These are phyloP conservation scores for Globomyces pollinis-pini DNA, from an alignment of 192 early-diverging fungal species.

Conservation along the genomic window DNA sequence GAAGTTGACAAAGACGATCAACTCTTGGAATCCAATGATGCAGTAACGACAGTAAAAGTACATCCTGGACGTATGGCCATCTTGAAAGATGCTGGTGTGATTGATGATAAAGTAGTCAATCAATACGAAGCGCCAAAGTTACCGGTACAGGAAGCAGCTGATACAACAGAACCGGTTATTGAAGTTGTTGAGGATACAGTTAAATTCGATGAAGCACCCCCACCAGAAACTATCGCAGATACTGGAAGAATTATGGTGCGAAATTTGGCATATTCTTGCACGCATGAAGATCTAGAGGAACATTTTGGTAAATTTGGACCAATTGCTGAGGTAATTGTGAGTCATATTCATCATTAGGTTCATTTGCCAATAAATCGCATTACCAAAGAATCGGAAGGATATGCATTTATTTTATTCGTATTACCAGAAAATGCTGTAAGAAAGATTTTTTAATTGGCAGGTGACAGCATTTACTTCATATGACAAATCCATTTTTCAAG, in stretches of 20 bases:
- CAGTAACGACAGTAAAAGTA: not conserved
- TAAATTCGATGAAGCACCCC: conserved; percentile 13
- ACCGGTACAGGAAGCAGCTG: not conserved
- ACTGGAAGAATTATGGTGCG: conserved; percentile 92
- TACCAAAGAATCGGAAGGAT: conserved; percentile 90
- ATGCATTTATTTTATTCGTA: conserved; percentile 81
- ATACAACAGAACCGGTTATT: no score
- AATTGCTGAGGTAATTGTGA: conserved; percentile 70
- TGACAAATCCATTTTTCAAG: conserved; percentile 84
- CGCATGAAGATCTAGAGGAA: conserved; percentile 76
- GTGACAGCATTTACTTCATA: conserved; percentile 76
- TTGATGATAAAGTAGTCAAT: conserved; percentile 33
- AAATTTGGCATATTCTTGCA: conserved; percentile 86
- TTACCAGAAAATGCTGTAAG: conserved; percentile 91
- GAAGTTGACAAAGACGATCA: conserved; percentile 16
- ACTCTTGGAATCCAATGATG: conserved; percentile 5
- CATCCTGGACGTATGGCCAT: not conserved
- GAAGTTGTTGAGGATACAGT: conserved; percentile 6
- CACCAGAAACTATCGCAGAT: conserved; percentile 70
- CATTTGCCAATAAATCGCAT: conserved; percentile 91
- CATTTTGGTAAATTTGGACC: conserved; percentile 84
- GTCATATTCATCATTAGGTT: conserved; percentile 31
- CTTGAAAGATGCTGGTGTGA: conserved; percentile 7
- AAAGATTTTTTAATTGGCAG: no score
- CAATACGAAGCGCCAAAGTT: conserved; percentile 18